These are phyloP conservation scores for Orobanche coerulescens DNA, from an alignment of 257 asterid species.

Conservation along the genomic window DNA sequence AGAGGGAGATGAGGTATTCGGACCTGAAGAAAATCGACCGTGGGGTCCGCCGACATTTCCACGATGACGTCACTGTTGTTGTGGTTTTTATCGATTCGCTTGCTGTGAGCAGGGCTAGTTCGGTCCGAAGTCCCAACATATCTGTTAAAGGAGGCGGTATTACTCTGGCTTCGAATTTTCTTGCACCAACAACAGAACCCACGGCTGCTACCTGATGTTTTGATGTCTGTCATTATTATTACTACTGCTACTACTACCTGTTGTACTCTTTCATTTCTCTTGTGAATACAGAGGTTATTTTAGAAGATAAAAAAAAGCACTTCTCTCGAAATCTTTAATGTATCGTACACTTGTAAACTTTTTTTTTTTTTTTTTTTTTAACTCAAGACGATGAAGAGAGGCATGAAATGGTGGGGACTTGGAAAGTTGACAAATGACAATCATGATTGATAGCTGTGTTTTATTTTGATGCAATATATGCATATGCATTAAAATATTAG, in stretches of 20 bases:
- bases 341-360: slow-evolving; percentile 30
- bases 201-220: slow-evolving; percentile 24
- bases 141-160: slow-evolving; percentile 53
- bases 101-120: slow-evolving; percentile 48
- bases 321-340: slow-evolving; percentile 33
- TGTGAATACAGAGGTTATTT: slow-evolving; percentile 38
- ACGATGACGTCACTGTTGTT: slow-evolving; percentile 59
- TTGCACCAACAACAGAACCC: slow-evolving; percentile 28
- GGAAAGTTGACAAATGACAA: slow-evolving; percentile 31
- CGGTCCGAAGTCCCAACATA: slow-evolving; percentile 33
- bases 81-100: slow-evolving; percentile 54
- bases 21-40: slow-evolving; percentile 63
- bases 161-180: slow-evolving; percentile 26
- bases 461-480: no score
- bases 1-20: slow-evolving; percentile 64
- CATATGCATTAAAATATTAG: no score
- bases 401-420: slow-evolving; percentile 22
- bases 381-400: slow-evolving; percentile 32
- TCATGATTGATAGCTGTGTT: slow-evolving; percentile 17
- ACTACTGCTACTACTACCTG: no score
- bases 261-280: slow-evolving; percentile 28
- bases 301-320: slow-evolving; percentile 22
- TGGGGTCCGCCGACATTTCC: slow-evolving; percentile 62
- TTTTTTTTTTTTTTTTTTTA: slow-evolving; percentile 16
- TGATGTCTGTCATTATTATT: slow-evolving; percentile 14